Evolutionary conservation across 331 rosid species (phyloP).

Genomic region (Rosa hybrid): DNA sequence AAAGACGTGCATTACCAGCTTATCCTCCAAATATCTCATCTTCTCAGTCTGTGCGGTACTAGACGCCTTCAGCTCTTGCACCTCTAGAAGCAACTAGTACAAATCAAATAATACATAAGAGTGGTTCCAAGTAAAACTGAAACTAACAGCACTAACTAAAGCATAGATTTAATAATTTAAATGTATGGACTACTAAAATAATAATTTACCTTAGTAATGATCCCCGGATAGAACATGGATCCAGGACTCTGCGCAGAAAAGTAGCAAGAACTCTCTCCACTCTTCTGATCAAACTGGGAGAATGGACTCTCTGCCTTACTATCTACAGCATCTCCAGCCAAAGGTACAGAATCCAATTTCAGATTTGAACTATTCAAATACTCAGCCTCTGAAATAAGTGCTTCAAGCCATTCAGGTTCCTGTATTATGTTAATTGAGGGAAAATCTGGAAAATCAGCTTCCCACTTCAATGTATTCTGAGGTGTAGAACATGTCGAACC

Average conservation of each 20-base stretch:
- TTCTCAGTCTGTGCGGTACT: slow-evolving; percentile 39
- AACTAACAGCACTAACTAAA: neutral
- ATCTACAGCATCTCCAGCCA: slow-evolving; percentile 26
- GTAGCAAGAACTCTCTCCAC: slow-evolving; percentile 29
- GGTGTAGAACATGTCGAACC: slow-evolving; percentile 11
- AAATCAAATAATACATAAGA: slow-evolving; percentile 18
- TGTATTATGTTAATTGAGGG: slow-evolving; percentile 28
- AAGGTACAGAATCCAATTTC: slow-evolving; percentile 4
- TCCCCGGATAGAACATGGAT: slow-evolving; percentile 25
- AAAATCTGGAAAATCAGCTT: slow-evolving; percentile 30
- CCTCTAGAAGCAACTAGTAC: slow-evolving; percentile 52
- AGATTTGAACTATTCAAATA: neutral
- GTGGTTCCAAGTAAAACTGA: slow-evolving; percentile 7
- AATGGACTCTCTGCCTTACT: slow-evolving; percentile 26
- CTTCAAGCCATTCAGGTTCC: slow-evolving; percentile 32
- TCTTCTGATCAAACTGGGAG: slow-evolving; percentile 27
- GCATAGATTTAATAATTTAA: neutral
- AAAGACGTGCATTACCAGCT: slow-evolving; percentile 51
- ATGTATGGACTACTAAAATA: neutral
- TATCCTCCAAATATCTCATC: slow-evolving; percentile 44
- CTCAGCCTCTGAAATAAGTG: slow-evolving; percentile 14
- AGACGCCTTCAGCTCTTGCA: slow-evolving; percentile 45
- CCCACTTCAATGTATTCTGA: slow-evolving; percentile 29
- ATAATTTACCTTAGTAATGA: slow-evolving; percentile 42
- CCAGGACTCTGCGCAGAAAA: slow-evolving; percentile 20